These are phyloP conservation scores for Paspalum vaginatum DNA, from an alignment of 176 grass and related monocot genomes.

Conservation along the genomic window DNA sequence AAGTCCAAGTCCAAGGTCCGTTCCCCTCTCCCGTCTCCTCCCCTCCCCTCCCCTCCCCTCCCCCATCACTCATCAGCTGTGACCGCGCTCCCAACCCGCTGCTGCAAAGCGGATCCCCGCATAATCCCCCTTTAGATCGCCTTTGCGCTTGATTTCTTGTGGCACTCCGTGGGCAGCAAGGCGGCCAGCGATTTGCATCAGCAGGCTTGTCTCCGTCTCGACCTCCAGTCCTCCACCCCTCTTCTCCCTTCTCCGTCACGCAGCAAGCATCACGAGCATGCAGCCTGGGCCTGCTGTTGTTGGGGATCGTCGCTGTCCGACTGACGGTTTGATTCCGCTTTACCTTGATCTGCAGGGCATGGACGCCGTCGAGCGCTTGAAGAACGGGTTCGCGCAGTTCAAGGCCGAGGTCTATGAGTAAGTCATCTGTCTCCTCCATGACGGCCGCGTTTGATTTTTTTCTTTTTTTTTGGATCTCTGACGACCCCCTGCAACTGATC, in stretches of 20 bases:
- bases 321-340: not conserved
- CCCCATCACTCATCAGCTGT: not conserved
- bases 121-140: slow-evolving; percentile 1
- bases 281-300: slow-evolving; percentile 1
- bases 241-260: not conserved
- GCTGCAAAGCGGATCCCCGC: slow-evolving; percentile 24
- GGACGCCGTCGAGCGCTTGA: slow-evolving; percentile 71
- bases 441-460: not conserved
- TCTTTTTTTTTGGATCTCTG: too few relatives aligned
- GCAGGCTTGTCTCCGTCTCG: not conserved
- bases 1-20: slow-evolving; percentile 42
- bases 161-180: not conserved
- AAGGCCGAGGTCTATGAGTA: slow-evolving; percentile 84
- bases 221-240: not conserved
- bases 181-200: not conserved
- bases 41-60: not conserved
- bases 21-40: not conserved
- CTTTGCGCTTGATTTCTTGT: slow-evolving; percentile 29
- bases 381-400: slow-evolving; percentile 75
- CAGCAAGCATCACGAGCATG: not conserved
- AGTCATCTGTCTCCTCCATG: not conserved
- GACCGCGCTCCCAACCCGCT: too few relatives aligned
- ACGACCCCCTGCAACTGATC: not conserved
- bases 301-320: not conserved
- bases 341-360: slow-evolving; percentile 43